These are phyloP conservation scores for Cetraspora pellucida DNA, from an alignment of 192 early-diverging fungal genomes.

Conservation along the genomic window DNA sequence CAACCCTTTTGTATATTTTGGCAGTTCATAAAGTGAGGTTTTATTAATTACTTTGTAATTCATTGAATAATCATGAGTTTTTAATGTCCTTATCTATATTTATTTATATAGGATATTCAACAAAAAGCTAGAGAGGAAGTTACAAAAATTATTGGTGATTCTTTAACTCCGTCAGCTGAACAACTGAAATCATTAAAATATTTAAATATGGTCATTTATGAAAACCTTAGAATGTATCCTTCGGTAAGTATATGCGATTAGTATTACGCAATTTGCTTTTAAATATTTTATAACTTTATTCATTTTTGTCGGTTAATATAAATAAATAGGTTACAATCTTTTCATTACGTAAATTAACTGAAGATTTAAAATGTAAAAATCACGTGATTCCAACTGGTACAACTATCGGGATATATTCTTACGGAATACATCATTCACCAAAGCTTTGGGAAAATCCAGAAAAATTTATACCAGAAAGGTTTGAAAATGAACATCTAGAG, in stretches of 20 bases:
- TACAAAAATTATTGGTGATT: background rate
- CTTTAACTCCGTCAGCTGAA: background rate
- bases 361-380: background rate
- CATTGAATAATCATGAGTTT: background rate
- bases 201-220: conserved; percentile 4
- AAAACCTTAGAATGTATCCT: conserved; percentile 5
- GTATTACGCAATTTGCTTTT: background rate
- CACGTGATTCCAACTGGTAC: background rate
- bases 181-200: background rate
- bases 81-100: background rate
- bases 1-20: background rate
- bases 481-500: background rate
- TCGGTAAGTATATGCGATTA: background rate
- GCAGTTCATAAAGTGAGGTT: background rate
- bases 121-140: background rate
- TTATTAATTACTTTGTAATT: background rate
- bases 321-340: background rate
- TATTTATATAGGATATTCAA: background rate
- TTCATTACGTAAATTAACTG: background rate
- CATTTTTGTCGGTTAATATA: background rate
- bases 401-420: background rate
- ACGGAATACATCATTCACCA: conserved; percentile 11
- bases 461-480: conserved; percentile 1
- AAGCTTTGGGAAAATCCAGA: conserved; percentile 3
- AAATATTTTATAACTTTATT: background rate